phyloP scores from a whole-genome alignment of 2,329 filamentous ascomycete species.

The Phaeosphaeria sp. region DNA sequence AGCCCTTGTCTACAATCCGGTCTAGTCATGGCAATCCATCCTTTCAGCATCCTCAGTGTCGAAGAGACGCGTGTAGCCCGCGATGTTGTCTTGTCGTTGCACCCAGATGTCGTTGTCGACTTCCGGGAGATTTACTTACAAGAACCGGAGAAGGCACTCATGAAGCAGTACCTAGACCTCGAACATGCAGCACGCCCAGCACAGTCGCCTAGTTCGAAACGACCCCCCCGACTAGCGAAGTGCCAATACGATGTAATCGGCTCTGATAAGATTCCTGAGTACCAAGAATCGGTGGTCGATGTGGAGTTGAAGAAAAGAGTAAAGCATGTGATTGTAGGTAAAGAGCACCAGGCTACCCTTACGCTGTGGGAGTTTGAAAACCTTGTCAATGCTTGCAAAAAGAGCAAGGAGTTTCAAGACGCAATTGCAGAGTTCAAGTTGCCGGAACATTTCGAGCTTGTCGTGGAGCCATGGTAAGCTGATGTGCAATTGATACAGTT shows the following conservation, averaged over 20 bases:
- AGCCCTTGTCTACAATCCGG: not conserved
- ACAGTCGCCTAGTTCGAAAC: slow-evolving; percentile 49
- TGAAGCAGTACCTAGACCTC: slow-evolving; percentile 56
- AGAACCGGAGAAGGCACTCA: slow-evolving; percentile 58
- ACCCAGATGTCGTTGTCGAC: slow-evolving; percentile 46
- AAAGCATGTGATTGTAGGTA: slow-evolving; percentile 55
- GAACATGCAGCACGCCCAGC: slow-evolving; percentile 52
- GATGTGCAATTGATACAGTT: not conserved
- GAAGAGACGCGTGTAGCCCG: slow-evolving; percentile 61
- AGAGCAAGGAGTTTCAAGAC: slow-evolving; percentile 60
- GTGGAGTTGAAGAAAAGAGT: slow-evolving; percentile 51
- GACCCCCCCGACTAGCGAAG: slow-evolving; percentile 58
- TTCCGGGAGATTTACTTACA: slow-evolving; percentile 61
- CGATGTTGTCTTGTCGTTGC: slow-evolving; percentile 55
- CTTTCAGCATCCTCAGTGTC: slow-evolving; percentile 62
- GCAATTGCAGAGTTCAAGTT: slow-evolving; percentile 60
- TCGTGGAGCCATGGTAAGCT: slow-evolving; percentile 58
- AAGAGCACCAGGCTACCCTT: slow-evolving; percentile 56
- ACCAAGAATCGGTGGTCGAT: slow-evolving; percentile 62
- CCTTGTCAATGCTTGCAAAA: slow-evolving; percentile 54
- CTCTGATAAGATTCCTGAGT: slow-evolving; percentile 58
- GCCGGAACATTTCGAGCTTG: slow-evolving; percentile 62
- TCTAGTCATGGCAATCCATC: slow-evolving; percentile 52
- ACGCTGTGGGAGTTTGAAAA: slow-evolving; percentile 51
- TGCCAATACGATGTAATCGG: slow-evolving; percentile 65